These are phyloP conservation scores for Pythium sp. DNA, from an alignment of 352 stramenopile species.

Conservation along the genomic window DNA sequence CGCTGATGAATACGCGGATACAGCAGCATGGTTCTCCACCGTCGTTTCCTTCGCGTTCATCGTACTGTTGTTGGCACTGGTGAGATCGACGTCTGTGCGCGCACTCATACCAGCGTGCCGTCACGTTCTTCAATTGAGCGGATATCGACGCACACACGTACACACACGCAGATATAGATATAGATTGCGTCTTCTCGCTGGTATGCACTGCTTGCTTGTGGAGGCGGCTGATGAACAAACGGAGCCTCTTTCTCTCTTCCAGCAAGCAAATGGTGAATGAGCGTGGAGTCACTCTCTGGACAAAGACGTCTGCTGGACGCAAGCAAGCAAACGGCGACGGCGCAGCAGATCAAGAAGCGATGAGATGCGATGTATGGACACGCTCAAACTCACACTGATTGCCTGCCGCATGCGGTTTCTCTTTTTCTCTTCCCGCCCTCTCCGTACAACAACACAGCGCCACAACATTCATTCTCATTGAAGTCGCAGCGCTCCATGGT, in stretches of 20 bases:
- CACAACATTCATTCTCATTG: background rate
- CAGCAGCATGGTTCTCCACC: background rate
- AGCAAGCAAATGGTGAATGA: background rate
- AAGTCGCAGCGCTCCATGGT: background rate
- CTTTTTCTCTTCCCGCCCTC: background rate
- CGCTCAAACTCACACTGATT: background rate
- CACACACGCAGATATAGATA: background rate
- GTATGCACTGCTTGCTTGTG: background rate
- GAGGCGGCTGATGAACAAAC: background rate
- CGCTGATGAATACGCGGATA: background rate
- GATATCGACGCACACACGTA: background rate
- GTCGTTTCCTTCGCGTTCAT: background rate
- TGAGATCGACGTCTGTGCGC: background rate
- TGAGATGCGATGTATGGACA: background rate
- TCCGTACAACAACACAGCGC: background rate
- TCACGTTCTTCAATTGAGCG: background rate
- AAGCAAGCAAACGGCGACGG: background rate
- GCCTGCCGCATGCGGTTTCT: slow-evolving; percentile 4
- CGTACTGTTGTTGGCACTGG: background rate
- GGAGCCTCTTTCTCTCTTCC: background rate
- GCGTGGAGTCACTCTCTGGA: background rate
- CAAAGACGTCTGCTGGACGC: background rate
- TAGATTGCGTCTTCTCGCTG: background rate
- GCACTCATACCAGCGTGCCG: background rate
- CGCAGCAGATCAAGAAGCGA: background rate